These are phyloP conservation scores for Termitomyces sp. DNA, from an alignment of 1,284 basidiomycete species.

Conservation along the genomic window DNA sequence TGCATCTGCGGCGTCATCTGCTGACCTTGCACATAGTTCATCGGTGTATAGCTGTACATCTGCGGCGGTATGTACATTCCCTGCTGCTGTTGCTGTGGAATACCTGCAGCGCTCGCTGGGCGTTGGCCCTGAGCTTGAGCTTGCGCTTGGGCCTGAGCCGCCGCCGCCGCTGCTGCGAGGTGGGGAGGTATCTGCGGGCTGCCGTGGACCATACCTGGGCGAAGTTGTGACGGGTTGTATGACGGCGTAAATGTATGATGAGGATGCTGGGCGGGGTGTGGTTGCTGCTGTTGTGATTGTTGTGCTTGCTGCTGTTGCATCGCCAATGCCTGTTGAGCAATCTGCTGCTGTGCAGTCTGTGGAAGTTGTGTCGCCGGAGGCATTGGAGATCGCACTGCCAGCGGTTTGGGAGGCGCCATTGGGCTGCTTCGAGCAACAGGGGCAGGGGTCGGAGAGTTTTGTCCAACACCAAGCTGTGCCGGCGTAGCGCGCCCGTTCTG, in stretches of 20 bases:
- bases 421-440: conserved; percentile 21
- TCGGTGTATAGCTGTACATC: conserved; percentile 13
- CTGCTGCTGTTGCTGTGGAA: conserved; percentile 20
- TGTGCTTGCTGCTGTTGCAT: conserved; percentile 8
- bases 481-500: conserved; percentile 20
- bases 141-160: conserved; percentile 15
- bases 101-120: conserved; percentile 14
- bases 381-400: conserved; percentile 24
- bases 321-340: conserved; percentile 1
- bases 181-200: conserved; percentile 14
- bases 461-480: conserved; percentile 11
- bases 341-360: conserved; percentile 20
- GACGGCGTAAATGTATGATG: conserved; percentile 20
- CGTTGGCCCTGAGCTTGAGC: conserved; percentile 13
- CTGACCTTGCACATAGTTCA: conserved; percentile 17
- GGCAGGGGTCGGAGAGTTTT: conserved; percentile 8
- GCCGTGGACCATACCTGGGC: conserved; percentile 21
- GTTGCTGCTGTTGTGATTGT: conserved; percentile 9
- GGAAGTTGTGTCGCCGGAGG: conserved; percentile 19
- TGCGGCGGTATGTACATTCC: conserved; percentile 17
- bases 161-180: conserved; percentile 10
- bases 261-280: conserved; percentile 12
- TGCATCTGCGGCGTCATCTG: conserved; percentile 17
- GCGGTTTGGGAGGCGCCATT: conserved; percentile 16
- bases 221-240: conserved; percentile 22